These are phyloP conservation scores for Ananas comosus DNA, from an alignment of 176 grass and related monocot species.

Conservation along the genomic window DNA sequence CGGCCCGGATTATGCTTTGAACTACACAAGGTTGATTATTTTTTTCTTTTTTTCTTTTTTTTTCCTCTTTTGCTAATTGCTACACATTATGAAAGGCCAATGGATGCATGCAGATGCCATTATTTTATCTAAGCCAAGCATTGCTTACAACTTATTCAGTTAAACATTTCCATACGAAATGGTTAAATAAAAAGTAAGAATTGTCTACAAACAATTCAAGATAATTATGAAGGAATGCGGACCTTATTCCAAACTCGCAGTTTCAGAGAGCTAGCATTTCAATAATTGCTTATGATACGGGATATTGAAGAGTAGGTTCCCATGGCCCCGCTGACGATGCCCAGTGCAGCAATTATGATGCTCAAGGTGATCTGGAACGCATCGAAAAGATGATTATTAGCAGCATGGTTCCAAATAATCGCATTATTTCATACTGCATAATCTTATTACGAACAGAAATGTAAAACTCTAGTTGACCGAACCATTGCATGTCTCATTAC, in stretches of 20 bases:
- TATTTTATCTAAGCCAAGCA: no score
- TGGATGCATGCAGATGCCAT: no score
- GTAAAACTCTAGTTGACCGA: background rate
- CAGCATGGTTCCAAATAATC: background rate
- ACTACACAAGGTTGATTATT: no score
- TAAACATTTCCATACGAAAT: no score
- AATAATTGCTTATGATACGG: conserved; percentile 37
- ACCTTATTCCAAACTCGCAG: background rate
- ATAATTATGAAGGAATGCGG: no score
- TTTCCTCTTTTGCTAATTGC: no score
- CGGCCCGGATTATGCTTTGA: no score
- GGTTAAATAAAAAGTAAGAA: no score
- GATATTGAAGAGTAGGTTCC: conserved; percentile 68
- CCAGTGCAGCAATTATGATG: conserved; percentile 37
- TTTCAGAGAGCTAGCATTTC: background rate
- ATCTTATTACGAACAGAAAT: background rate
- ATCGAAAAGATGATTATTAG: conserved; percentile 3
- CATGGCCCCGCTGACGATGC: conserved; percentile 29
- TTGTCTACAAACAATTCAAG: no score
- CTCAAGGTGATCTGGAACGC: conserved; percentile 51
- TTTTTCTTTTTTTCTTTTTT: no score
- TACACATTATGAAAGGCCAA: no score
- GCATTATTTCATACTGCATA: background rate
- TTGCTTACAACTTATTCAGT: no score
- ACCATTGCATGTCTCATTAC: background rate